Evolutionary conservation across 2,329 filamentous ascomycete species (phyloP), one percentile per base, ranked within the genome.

Genomic region (Paecilomyces fulvus): DNA sequence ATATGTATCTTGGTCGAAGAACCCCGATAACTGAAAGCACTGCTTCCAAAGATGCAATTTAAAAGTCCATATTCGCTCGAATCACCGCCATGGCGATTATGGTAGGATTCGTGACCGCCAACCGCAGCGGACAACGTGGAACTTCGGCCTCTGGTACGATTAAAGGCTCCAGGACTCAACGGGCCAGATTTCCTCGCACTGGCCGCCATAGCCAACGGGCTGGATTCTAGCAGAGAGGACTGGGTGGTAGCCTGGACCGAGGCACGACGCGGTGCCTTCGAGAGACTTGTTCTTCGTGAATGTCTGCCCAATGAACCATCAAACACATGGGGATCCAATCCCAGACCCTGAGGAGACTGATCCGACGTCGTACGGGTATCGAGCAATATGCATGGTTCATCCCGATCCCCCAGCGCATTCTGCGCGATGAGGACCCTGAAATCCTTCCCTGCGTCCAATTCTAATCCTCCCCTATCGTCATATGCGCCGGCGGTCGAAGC

Each of bases 1-100:
- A 83, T 79, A 64, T 84, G 82, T 65, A 84, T 77, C 65, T 84
- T 84, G 49, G 82, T 84, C 23, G 80, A 82, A 8, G 80, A 79
- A n/a, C 80, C 80, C 46, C 79, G 73, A 63, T 83, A 83, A 59
- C 77, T 80, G 65, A 83, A 80, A 43, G 79, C 77, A 54, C 78
- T 78, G 59, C 80, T 82, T 28, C 82, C 82, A 64, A 84, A 84
- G 65, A 84, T 84, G 67, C 81, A 84, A 59, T 83, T 81, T 56
- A 84, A 62, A 67, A 68, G 72, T 65, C 69, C 79, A 64, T 66
- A 77, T 71, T 83, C 81, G 51, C 78, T 79, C 10, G 77, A 76
- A 61, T 83, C 80, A 30, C 73, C 63, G 37, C 71, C 63, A 56
- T 67, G 63, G 17, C 73, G 71, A 25, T 68, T 71, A 55, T 67